phyloP scores from a whole-genome alignment of 495 filamentous ascomycete genomes.

The Xylaria flabelliformis region DNA sequence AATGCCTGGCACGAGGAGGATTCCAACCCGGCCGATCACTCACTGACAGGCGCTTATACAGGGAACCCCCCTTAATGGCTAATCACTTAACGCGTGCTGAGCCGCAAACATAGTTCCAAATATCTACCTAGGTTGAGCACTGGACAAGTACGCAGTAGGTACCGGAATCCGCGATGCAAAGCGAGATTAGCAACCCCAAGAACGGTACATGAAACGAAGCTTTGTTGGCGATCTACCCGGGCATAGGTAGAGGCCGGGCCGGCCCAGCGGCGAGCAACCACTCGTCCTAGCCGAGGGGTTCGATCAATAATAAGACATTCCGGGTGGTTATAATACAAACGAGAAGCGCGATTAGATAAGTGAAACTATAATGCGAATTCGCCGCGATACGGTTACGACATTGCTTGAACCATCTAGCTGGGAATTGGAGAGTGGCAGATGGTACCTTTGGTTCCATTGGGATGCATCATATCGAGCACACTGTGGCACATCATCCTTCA shows the following conservation, averaged over 20 bases:
- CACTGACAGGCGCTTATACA: not conserved
- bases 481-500: slow-evolving; percentile 5
- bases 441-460: not conserved
- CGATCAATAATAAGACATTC: not conserved
- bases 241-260: not conserved
- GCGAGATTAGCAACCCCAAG: not conserved
- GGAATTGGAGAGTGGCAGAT: not conserved
- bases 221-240: not conserved
- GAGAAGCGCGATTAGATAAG: not conserved
- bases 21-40: not conserved
- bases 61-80: not conserved
- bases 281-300: not conserved
- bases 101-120: not conserved
- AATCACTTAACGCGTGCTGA: not conserved
- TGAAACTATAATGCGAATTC: not conserved
- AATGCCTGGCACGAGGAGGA: not conserved
- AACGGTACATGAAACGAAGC: not conserved
- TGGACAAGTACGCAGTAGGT: not conserved
- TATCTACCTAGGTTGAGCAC: not conserved
- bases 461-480: not conserved
- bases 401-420: slow-evolving; percentile 19
- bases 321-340: not conserved
- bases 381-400: not conserved
- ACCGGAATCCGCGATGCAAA: not conserved
- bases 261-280: not conserved